These are phyloP conservation scores for Hypoxylon sp. DNA, from an alignment of 2,329 filamentous ascomycete species.

Conservation along the genomic window DNA sequence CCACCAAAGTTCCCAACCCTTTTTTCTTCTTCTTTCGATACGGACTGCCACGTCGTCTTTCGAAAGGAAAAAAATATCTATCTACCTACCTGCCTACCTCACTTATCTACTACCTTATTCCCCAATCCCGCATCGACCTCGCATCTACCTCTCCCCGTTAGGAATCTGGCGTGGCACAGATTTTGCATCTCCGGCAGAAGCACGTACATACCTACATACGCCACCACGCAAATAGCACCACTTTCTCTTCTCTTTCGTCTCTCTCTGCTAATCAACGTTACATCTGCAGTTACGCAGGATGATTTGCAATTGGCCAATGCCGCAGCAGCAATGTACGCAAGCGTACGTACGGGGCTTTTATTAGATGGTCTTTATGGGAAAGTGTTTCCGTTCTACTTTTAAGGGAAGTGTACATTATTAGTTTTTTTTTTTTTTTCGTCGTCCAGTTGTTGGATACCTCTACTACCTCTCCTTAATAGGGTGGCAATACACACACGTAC, in stretches of 20 bases:
- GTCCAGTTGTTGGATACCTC: slow-evolving; percentile 1
- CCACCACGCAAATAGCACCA: slow-evolving; percentile 13
- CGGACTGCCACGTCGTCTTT: background rate
- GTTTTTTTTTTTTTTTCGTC: background rate
- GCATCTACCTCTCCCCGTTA: background rate
- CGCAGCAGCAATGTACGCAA: slow-evolving; percentile 2
- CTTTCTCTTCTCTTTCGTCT: background rate
- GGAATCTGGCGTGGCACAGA: slow-evolving; percentile 15
- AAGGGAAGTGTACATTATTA: slow-evolving; percentile 11
- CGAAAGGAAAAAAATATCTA: background rate
- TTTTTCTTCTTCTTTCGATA: background rate
- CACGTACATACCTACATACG: background rate
- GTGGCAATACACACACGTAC: slow-evolving; percentile 1
- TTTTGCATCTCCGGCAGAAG: slow-evolving; percentile 27
- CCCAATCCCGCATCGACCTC: background rate
- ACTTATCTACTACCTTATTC: background rate
- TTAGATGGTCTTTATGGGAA: slow-evolving; percentile 21
- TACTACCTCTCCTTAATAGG: too few relatives aligned
- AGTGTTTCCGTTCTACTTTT: slow-evolving; percentile 17
- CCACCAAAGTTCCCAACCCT: background rate
- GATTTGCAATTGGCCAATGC: slow-evolving; percentile 26
- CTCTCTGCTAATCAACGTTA: slow-evolving; percentile 32
- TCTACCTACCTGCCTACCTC: too few relatives aligned
- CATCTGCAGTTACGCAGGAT: slow-evolving; percentile 21
- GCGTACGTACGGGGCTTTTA: slow-evolving; percentile 13